These are phyloP conservation scores for Paraphoma chrysanthemicola DNA, from an alignment of 2,329 filamentous ascomycete genomes.

Conservation along the genomic window DNA sequence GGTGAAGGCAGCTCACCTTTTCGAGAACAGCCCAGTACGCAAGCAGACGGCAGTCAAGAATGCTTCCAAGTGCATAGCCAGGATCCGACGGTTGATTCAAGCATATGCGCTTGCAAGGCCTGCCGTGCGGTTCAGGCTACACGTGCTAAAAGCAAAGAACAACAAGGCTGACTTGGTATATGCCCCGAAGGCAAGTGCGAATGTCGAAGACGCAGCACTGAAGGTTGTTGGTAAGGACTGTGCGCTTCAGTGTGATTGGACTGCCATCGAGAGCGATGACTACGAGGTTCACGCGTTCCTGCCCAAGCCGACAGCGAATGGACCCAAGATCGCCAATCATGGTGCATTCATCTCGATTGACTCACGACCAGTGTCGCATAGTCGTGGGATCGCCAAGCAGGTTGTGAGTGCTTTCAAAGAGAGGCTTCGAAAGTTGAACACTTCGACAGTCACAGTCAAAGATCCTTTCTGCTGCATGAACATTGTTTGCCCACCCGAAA, in stretches of 20 bases:
- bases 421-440: constrained; percentile 49
- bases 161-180: constrained; percentile 67
- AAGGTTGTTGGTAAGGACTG: constrained; percentile 68
- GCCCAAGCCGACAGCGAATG: constrained; percentile 57
- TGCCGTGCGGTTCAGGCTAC: constrained; percentile 66
- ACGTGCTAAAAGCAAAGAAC: constrained; percentile 61
- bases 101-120: constrained; percentile 72
- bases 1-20: constrained; percentile 66
- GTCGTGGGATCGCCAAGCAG: constrained; percentile 66
- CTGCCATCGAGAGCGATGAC: constrained; percentile 41
- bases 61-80: constrained; percentile 62
- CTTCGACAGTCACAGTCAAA: constrained; percentile 42
- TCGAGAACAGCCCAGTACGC: constrained; percentile 69
- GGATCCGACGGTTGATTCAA: constrained; percentile 66
- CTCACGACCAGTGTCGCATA: constrained; percentile 66
- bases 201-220: constrained; percentile 64
- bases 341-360: constrained; percentile 72
- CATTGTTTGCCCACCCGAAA: constrained; percentile 66
- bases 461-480: constrained; percentile 70
- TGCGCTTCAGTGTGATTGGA: constrained; percentile 61
- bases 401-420: constrained; percentile 62
- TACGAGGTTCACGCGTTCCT: constrained; percentile 66
- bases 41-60: constrained; percentile 65
- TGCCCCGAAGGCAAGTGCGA: constrained; percentile 60
- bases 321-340: constrained; percentile 47